These are phyloP conservation scores for Dactylorhiza incarnata DNA, from an alignment of 106 monocot genomes.

Conservation along the genomic window DNA sequence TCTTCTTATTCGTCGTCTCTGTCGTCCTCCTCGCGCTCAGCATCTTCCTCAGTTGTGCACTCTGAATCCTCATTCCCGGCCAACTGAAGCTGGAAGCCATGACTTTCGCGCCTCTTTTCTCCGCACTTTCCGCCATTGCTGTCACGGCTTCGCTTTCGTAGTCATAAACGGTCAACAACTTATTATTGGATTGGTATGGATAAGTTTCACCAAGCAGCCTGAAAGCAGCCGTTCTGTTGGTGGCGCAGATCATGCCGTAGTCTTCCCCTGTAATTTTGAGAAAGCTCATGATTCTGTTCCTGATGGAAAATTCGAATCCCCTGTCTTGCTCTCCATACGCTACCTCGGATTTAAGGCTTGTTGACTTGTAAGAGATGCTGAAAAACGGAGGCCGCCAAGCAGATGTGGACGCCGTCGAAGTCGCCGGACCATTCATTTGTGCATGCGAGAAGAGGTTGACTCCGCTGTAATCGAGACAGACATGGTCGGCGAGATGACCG, in stretches of 20 bases:
- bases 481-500: conserved; percentile 44
- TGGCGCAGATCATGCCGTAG: conserved; percentile 52
- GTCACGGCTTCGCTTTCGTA: conserved; percentile 54
- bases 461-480: conserved; percentile 74
- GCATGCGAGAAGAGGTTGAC: conserved; percentile 57
- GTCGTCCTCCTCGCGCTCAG: conserved; percentile 21
- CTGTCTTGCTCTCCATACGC: conserved; percentile 17
- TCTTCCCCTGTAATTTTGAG: conserved; percentile 45
- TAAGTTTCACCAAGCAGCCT: conserved; percentile 62
- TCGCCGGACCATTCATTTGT: conserved; percentile 20
- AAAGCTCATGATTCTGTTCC: conserved; percentile 41
- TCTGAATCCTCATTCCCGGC: conserved; percentile 55
- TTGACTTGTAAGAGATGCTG: conserved; percentile 46
- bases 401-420: background rate
- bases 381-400: conserved; percentile 28
- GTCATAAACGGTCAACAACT: conserved; percentile 63
- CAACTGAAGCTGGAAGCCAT: conserved; percentile 49
- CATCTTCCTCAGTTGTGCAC: conserved; percentile 34
- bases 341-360: conserved; percentile 34
- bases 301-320: conserved; percentile 31
- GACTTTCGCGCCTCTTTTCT: conserved; percentile 34
- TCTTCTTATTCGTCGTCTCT: conserved; percentile 12
- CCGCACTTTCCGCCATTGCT: conserved; percentile 31
- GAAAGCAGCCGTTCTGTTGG: conserved; percentile 59
- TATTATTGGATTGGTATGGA: conserved; percentile 38